These are phyloP conservation scores for Arabidopsis suecica DNA, from an alignment of 345 rosid species.

Conservation along the genomic window DNA sequence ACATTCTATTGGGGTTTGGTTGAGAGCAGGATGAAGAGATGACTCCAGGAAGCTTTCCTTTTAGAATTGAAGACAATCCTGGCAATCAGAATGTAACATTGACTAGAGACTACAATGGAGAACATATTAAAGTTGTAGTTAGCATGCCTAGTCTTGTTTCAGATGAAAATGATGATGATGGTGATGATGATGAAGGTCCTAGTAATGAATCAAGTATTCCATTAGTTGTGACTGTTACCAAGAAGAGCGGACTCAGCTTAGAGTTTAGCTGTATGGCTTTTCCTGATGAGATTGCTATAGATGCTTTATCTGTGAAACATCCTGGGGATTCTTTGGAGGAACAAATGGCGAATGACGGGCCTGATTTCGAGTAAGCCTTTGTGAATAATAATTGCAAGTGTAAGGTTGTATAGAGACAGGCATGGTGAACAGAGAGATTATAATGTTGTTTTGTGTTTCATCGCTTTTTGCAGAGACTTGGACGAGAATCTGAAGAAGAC, in stretches of 20 bases:
- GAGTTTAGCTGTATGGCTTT: conserved; percentile 75
- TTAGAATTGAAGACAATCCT: conserved; percentile 69
- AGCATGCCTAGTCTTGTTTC: conserved; percentile 73
- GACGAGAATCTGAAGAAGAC: conserved; percentile 86
- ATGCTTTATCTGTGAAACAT: conserved; percentile 59
- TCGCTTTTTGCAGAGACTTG: conserved; percentile 62
- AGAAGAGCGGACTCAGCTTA: conserved; percentile 59
- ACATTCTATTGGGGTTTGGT: conserved; percentile 15
- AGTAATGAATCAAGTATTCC: conserved; percentile 63
- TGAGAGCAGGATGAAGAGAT: conserved; percentile 57
- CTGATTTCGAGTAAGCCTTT: conserved; percentile 80
- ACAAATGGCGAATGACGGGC: conserved; percentile 74
- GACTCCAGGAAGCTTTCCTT: conserved; percentile 68
- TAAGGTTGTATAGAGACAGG: background rate
- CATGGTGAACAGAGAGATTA: background rate
- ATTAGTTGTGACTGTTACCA: conserved; percentile 65
- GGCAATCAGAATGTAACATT: conserved; percentile 67
- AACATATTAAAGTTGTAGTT: conserved; percentile 68
- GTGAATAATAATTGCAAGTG: background rate
- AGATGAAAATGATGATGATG: conserved; percentile 41
- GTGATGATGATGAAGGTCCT: conserved; percentile 47
- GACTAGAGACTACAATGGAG: conserved; percentile 74
- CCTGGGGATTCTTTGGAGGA: conserved; percentile 56
- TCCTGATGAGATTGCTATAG: conserved; percentile 70
- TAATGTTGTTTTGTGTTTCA: conserved; percentile 21